Evolutionary conservation across 345 rosid genomes (phyloP).

Genomic region (Sonneratia caseolaris): DNA sequence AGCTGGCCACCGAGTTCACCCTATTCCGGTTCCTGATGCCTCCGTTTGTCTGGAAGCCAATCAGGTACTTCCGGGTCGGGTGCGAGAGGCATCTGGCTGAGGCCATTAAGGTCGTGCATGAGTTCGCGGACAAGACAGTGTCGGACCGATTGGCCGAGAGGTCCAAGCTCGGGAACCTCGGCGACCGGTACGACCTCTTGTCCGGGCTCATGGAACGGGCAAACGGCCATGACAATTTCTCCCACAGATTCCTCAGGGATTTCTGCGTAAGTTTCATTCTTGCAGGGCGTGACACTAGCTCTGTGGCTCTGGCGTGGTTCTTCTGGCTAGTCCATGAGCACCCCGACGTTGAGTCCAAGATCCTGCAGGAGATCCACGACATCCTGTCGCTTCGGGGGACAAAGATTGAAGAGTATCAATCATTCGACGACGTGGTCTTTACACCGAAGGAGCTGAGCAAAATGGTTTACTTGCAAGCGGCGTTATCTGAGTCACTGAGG

Average conservation of each 20-base stretch:
- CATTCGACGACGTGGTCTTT: conserved; percentile 15
- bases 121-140: conserved; percentile 40
- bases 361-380: conserved; percentile 29
- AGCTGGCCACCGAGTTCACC: conserved; percentile 65
- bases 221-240: conserved; percentile 14
- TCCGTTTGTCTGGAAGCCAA: conserved; percentile 54
- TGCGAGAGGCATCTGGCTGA: conserved; percentile 43
- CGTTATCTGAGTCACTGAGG: conserved; percentile 62
- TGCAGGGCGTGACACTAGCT: conserved; percentile 80
- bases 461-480: conserved; percentile 63
- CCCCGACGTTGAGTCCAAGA: conserved; percentile 43
- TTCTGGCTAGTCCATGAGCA: conserved; percentile 54
- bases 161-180: conserved; percentile 18
- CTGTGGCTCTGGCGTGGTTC: conserved; percentile 63
- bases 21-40: conserved; percentile 56
- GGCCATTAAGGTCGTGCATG: conserved; percentile 52
- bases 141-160: conserved; percentile 21
- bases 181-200: conserved; percentile 42
- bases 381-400: conserved; percentile 10
- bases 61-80: conserved; percentile 50
- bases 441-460: conserved; percentile 42
- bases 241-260: conserved; percentile 40
- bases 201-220: conserved; percentile 47
- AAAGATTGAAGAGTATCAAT: conserved; percentile 4
- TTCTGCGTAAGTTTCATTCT: conserved; percentile 57